Evolutionary conservation across 2,329 filamentous ascomycete genomes (phyloP), one percentile per base, ranked within the genome.

Genomic region (Bipolaris gigantea): DNA sequence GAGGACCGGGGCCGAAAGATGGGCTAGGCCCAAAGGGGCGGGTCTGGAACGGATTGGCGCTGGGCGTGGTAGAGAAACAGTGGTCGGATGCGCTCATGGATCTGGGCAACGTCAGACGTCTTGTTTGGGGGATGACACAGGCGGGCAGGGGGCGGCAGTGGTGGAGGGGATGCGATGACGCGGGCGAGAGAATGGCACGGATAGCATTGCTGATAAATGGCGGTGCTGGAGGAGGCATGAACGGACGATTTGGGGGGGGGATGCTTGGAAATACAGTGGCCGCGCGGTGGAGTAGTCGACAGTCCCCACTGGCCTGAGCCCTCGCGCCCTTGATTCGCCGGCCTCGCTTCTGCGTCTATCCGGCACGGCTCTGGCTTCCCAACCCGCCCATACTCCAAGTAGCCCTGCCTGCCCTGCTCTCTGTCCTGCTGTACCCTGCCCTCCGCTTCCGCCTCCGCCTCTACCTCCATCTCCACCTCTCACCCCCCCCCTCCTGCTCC

Each of bases 141-240:
- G 11, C 16, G 8, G 23, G 23, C 34, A 7, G 19, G 7, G 5
- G 25, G 16, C 5, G 27, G 9, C 13, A n/a, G 32, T 11, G 9
- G 34, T 18, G 50, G 33, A 18, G n/a, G 35, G 23, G 27, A 52
- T 33, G 50, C 50, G 50, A 60, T 62, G 60, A 66, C 57, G 61
- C 62, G 43, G 40, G 25, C 46, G 46, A 43, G 21, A 36, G n/a
- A 34, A 35, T 51, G 44, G 56, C 23, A 45, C 32, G n/a, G 34
- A 35, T 53, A 46, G 56, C 23, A 45, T 35, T 67, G 66, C 66
- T 70, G 64, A 70, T 65, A 69, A 70, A 70, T 70, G 61, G 56
- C 39, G 10, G 40, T 18, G 35, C 18, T 18, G n/a, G 36, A 19
- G n/a, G 36, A 19, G 18, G 36, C 36, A 39, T 39, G 38, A 39